phyloP scores from a whole-genome alignment of 2,329 filamentous ascomycete species.

The Macrophomina phaseolina region DNA sequence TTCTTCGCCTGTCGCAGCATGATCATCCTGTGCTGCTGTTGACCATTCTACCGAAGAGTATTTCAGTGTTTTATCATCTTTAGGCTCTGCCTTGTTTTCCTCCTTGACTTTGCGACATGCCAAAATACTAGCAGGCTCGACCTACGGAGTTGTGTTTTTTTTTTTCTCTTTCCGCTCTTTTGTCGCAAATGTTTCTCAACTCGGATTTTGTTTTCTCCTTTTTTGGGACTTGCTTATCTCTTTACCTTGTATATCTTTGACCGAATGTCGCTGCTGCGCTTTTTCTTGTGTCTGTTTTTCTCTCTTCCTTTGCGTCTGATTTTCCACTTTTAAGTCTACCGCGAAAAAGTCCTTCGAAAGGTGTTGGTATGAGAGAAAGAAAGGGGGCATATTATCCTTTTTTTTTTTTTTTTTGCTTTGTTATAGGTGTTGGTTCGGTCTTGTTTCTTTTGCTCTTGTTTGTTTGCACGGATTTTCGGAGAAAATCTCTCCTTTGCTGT shows the following conservation, averaged over 20 bases:
- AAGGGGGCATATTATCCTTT: neutral
- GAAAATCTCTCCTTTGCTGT: neutral
- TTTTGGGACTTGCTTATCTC: neutral
- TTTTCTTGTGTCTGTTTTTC: conserved; percentile 1
- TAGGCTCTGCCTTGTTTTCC: neutral
- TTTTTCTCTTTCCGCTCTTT: conserved; percentile 1
- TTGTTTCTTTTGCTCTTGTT: neutral
- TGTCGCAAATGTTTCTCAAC: neutral
- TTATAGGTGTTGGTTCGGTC: neutral
- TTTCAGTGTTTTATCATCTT: neutral
- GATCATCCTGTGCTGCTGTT: neutral
- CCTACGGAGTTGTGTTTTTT: conserved; percentile 3
- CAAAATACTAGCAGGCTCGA: neutral
- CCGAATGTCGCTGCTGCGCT: neutral
- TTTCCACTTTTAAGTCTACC: neutral
- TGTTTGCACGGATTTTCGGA: neutral
- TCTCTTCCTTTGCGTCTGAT: neutral
- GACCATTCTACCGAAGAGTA: neutral
- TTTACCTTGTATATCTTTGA: conserved; percentile 10
- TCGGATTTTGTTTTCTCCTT: neutral
- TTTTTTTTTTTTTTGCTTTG: conserved; percentile 1
- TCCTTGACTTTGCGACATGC: neutral
- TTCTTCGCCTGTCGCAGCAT: conserved; percentile 17
- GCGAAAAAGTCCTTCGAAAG: conserved; percentile 2
- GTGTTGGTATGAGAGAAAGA: conserved; percentile 1